Conservation (phyloP, 257 asterid genomes). For the Fraxinus americana region DNA sequence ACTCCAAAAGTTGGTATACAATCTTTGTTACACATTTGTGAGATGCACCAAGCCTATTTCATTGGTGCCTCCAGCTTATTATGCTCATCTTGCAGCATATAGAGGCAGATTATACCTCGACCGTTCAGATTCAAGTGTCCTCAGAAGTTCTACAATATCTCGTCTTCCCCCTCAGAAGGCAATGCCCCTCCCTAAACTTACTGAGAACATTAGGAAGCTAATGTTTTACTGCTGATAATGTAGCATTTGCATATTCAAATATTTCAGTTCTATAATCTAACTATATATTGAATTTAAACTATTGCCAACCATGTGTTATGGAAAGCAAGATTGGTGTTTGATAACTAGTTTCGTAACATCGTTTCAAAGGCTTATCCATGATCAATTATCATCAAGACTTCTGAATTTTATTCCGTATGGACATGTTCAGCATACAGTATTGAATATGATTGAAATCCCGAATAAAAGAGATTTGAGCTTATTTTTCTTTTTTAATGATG, state of each 20-base stretch:
- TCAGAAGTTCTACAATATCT: slow-evolving; percentile 37
- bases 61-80: slow-evolving; percentile 90
- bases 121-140: slow-evolving; percentile 44
- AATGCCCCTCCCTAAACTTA: slow-evolving; percentile 76
- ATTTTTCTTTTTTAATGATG: too few relatives aligned
- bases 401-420: too few relatives aligned
- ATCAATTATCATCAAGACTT: too few relatives aligned
- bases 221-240: slow-evolving; percentile 85
- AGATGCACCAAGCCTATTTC: slow-evolving; percentile 97
- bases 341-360: background rate
- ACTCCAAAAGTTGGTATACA: slow-evolving; percentile 79
- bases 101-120: slow-evolving; percentile 88
- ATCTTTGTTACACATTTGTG: slow-evolving; percentile 89
- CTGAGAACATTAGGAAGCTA: slow-evolving; percentile 75
- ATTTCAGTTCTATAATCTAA: slow-evolving; percentile 6
- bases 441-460: too few relatives aligned
- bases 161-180: slow-evolving; percentile 63
- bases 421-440: background rate
- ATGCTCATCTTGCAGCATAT: slow-evolving; percentile 94
- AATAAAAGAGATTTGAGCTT: background rate
- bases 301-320: background rate
- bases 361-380: too few relatives aligned
- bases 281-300: slow-evolving; percentile 6
- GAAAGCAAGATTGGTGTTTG: background rate
- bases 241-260: slow-evolving; percentile 4